Evolutionary conservation across 495 filamentous ascomycete species (phyloP), one percentile per base, ranked within the genome.

Genomic region (Penicillium canariense): DNA sequence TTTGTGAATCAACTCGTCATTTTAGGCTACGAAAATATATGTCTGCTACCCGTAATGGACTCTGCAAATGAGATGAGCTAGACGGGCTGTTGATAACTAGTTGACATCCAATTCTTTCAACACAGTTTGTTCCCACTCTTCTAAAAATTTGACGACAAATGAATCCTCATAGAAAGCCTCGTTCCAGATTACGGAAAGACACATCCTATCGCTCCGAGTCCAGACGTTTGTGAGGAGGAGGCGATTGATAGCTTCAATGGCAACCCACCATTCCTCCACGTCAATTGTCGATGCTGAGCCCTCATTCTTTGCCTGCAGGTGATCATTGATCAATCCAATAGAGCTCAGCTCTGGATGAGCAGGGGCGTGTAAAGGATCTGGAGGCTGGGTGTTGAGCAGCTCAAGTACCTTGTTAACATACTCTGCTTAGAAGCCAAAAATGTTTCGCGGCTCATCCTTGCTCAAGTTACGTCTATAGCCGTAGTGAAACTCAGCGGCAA

Each of bases 201-300:
- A 25, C 17, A 69, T 20, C 28, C 57, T 32, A 0, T 48, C 64
- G 25, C 44, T 51, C 52, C 57, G 58, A 9, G 52, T 60, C 65
- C 67, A 69, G 0, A 57, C 27, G 56, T 68, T 30, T 31, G 34
- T 48, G 0, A 4, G 15, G 8, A 36, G 11, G 15, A 50, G 8
- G 2, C 32, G 47, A 30, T 36, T 60, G 7, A 59, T 15, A 14
- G 56, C 55, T 34, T 68, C 52, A 22, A 59, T 60, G 6, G 42
- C 65, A 9, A 70, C 15, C 65, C 58, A 66, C 52, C 56, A 62
- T 25, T 70, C 58, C 2, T 50, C 47, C 11, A 69, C 39, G 18
- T 60, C 45, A 6, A 68, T 6, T 2, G 32, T 50, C 26, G 31
- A 11, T 5, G 8, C 9, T 5, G 15, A 15, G 12, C 38, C 52